These are phyloP conservation scores for Fusarium sarcochroum DNA, from an alignment of 2,329 filamentous ascomycete species.

Conservation along the genomic window DNA sequence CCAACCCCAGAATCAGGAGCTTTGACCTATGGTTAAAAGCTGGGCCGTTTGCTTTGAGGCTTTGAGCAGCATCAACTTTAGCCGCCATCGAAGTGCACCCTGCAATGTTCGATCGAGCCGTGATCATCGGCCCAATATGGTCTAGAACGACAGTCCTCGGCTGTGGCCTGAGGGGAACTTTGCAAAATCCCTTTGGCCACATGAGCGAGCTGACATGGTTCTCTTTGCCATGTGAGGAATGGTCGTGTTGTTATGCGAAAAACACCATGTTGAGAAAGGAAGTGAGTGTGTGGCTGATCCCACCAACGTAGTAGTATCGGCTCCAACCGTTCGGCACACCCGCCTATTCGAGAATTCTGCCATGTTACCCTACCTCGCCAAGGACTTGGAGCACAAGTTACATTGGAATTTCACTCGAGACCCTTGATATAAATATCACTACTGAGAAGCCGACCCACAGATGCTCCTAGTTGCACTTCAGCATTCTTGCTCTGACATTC, in stretches of 20 bases:
- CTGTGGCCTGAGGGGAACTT: background rate
- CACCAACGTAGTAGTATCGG: constrained; percentile 1
- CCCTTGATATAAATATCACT: constrained; percentile 4
- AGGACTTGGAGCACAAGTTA: background rate
- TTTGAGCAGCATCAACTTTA: constrained; percentile 23
- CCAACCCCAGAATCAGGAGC: constrained; percentile 18
- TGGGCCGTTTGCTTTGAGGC: background rate
- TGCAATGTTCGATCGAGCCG: background rate
- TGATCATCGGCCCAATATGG: background rate
- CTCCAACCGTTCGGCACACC: background rate
- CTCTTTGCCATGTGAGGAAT: background rate
- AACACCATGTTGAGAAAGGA: background rate
- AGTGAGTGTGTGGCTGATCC: background rate
- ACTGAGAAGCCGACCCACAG: background rate
- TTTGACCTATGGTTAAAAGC: constrained; percentile 16
- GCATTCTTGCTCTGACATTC: background rate
- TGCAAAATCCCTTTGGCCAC: constrained; percentile 3
- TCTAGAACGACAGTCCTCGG: constrained; percentile 1
- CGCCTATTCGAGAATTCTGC: background rate
- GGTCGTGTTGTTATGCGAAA: background rate
- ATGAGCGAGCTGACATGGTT: constrained; percentile 9
- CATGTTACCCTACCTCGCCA: background rate
- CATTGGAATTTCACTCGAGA: background rate
- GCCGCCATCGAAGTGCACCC: constrained; percentile 6
- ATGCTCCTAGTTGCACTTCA: background rate